A percentile compares a stretch with the other conserved stretches of the same genome.
These are phyloP conservation scores for Malus hybrid DNA, from an alignment of 331 rosid species.

Conservation along the genomic window DNA sequence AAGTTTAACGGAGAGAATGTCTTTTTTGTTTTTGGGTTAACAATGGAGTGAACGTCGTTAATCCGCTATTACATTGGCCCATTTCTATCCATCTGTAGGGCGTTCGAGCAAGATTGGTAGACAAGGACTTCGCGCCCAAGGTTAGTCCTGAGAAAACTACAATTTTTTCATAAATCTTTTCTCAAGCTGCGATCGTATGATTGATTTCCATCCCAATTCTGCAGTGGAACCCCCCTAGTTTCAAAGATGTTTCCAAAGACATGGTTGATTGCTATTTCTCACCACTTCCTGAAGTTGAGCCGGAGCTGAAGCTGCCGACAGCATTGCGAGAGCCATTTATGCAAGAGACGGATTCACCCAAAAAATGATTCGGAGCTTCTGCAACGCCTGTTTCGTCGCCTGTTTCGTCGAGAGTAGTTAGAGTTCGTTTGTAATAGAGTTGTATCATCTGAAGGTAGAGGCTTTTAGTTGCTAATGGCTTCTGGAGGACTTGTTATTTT, in stretches of 20 bases:
- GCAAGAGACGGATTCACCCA: constrained; percentile 21
- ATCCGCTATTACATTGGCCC: neutral
- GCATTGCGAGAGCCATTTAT: constrained; percentile 71
- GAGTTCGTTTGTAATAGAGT: neutral
- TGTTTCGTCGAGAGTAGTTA: neutral
- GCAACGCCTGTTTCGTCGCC: neutral
- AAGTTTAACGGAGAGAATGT: neutral
- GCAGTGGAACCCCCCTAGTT: constrained; percentile 86
- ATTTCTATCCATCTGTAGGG: constrained; percentile 39
- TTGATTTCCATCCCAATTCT: constrained; percentile 17
- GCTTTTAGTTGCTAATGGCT: neutral
- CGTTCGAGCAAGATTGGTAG: constrained; percentile 76
- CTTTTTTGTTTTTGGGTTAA: too few relatives aligned
- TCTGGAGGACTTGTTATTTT: neutral
- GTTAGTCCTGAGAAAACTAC: constrained; percentile 25
- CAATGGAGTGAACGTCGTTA: neutral
- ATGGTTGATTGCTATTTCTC: constrained; percentile 71
- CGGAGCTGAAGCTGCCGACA: constrained; percentile 70
- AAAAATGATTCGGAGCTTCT: neutral
- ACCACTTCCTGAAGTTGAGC: constrained; percentile 43
- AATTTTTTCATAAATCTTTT: neutral
- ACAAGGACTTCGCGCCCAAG: constrained; percentile 90
- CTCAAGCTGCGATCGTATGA: neutral
- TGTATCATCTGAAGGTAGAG: neutral
- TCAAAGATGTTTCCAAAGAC: constrained; percentile 66